Percentiles rank a stretch among this genome's conserved stretches.
Evolutionary conservation across 352 stramenopile genomes (phyloP).

Genomic region (Globisporangium canariense): DNA sequence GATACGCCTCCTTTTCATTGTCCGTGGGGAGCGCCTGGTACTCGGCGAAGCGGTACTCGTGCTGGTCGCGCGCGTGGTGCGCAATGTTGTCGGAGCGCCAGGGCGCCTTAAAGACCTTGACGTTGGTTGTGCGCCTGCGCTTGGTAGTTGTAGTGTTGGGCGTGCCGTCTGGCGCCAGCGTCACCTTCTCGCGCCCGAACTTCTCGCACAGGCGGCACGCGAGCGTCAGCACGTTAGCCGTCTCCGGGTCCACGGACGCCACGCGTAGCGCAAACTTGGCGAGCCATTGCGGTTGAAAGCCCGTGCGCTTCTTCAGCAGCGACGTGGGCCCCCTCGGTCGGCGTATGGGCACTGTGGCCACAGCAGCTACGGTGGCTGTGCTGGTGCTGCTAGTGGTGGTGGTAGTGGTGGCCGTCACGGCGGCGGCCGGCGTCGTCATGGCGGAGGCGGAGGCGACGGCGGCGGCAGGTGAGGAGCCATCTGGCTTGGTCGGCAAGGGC

Average conservation of each 20-base stretch:
- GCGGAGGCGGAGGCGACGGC: too few relatives aligned
- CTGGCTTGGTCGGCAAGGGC: not conserved
- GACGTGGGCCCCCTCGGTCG: not conserved
- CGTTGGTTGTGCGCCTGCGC: constrained; percentile 11
- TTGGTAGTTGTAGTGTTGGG: constrained; percentile 7
- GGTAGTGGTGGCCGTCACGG: not conserved
- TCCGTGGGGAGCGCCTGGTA: constrained; percentile 16
- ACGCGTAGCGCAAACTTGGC: constrained; percentile 18
- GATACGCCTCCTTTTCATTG: constrained; percentile 17
- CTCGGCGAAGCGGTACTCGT: constrained; percentile 14
- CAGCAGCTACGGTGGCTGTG: not conserved
- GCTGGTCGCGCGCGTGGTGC: constrained; percentile 17
- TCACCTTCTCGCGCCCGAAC: constrained; percentile 18
- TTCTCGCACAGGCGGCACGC: constrained; percentile 19
- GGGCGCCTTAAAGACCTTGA: constrained; percentile 22
- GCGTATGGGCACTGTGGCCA: not conserved
- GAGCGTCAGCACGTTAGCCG: constrained; percentile 15
- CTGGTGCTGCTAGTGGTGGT: too few relatives aligned
- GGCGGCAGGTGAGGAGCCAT: too few relatives aligned
- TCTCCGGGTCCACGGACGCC: constrained; percentile 13
- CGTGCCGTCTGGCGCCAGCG: not conserved
- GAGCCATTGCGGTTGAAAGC: constrained; percentile 19
- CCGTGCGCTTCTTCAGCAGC: constrained; percentile 12
- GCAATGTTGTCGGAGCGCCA: constrained; percentile 20
- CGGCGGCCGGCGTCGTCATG: not conserved